These are phyloP conservation scores for Isabelozyma heimii DNA, from an alignment of 805 yeast species.

Conservation along the genomic window DNA sequence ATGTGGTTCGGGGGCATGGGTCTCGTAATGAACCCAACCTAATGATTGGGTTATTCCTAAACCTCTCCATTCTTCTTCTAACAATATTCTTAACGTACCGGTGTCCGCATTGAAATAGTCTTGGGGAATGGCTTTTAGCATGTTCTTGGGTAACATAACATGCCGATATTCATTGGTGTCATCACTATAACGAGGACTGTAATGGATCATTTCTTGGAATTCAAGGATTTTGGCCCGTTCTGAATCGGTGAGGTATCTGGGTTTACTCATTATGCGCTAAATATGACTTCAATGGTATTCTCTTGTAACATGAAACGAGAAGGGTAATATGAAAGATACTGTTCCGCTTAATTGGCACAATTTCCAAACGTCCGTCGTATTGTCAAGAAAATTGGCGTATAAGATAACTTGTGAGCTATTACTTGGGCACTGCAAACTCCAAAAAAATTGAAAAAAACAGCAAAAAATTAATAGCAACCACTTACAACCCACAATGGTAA, in stretches of 20 bases:
- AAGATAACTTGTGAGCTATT: no score
- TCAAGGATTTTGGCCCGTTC: conserved; percentile 87
- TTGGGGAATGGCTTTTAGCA: conserved; percentile 89
- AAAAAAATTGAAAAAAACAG: no score
- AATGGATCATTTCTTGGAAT: conserved; percentile 91
- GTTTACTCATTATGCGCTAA: conserved; percentile 34
- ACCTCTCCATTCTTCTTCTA: conserved; percentile 99
- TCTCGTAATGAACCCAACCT: conserved; percentile 98
- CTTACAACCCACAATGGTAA: no score
- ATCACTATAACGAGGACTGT: conserved; percentile 90
- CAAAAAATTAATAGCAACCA: no score
- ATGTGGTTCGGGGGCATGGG: conserved; percentile 98
- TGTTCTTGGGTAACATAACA: conserved; percentile 93
- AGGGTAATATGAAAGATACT: neutral
- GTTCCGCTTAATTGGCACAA: no score
- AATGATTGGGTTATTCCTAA: conserved; percentile 94
- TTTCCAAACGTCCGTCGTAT: no score
- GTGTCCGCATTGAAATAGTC: conserved; percentile 93
- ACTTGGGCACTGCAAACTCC: no score
- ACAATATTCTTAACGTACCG: conserved; percentile 84
- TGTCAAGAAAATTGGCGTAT: no score
- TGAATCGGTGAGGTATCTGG: conserved; percentile 73
- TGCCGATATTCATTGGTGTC: conserved; percentile 93
- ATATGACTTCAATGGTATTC: neutral
- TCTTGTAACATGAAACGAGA: neutral